Base-by-base conservation (phyloP, 148 eudicot species). In the Cornus controversa region DNA sequence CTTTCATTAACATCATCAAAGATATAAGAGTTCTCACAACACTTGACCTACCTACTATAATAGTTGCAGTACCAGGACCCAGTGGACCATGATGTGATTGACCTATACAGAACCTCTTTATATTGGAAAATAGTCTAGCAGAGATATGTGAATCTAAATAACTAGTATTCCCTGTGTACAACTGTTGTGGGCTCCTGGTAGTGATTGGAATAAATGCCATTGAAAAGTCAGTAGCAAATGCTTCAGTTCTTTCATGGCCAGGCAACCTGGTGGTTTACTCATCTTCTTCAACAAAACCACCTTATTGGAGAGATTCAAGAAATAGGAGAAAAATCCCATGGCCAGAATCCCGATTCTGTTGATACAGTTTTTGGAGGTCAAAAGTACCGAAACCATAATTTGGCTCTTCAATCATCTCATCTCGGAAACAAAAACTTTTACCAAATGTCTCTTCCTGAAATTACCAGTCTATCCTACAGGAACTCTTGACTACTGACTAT, bases 401-500 rank as follows among this genome's bases (percentile, higher is more conserved):
- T 66, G 20, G 6, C 3, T 66, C 20, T 14, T 66, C 78, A 24
- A 53, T 37, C 37, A n/a, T 66, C 42, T 37, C 20, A 60, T 60
- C 67, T 25, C 66, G 24, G 26, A 53, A 77, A 77, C 72, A 68
- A 54, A 68, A 77, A 45, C 26, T 31, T 67, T 53, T n/a, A 29
- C 13, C 47, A 31, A 20, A 20, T 20, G 7, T 47, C 28, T 62
- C 7, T 42, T 13, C 42, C 69, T n/a, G 72, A 75, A 42, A 69
- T 45, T 27, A 75, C 64, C 71, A 66, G 78, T 47, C 27, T 63
- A 71, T 66, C 57, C 75, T 75, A 75, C 82, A 72, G 70, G 63
- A 75, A 60, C 64, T n/a, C 64, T 40, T 9, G 45, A 40, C 45
- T 40, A 40, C 64, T 60, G 22, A 27, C 60, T 63, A 28, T 75